Evolutionary conservation across 2,329 filamentous ascomycete genomes (phyloP).

Genomic region (Lasiodiplodia sp.): DNA sequence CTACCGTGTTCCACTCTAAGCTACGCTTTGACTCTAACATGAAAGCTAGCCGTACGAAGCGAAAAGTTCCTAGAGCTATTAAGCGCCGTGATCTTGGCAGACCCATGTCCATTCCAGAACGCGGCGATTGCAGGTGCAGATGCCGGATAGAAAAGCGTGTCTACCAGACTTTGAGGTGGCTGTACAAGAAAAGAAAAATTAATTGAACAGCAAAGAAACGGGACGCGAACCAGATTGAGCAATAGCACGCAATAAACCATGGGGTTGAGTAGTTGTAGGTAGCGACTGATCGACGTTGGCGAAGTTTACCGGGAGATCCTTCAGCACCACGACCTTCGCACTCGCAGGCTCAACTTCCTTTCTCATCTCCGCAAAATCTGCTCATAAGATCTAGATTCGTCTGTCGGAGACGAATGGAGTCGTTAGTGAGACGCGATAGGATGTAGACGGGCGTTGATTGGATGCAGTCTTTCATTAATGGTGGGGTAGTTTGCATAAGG

Average conservation of each 20-base stretch:
- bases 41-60: not conserved
- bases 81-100: not conserved
- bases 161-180: not conserved
- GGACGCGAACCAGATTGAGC: not conserved
- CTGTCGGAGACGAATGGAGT: not conserved
- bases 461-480: not conserved
- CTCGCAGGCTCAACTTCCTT: not conserved
- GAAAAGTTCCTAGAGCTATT: not conserved
- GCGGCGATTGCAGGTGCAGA: not conserved
- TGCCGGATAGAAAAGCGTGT: not conserved
- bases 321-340: not conserved
- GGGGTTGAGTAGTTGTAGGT: not conserved
- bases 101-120: not conserved
- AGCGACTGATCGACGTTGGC: constrained; percentile 1
- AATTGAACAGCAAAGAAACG: not conserved
- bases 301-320: constrained; percentile 2
- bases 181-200: not conserved
- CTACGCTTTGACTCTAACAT: not conserved
- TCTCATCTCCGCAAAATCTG: not conserved
- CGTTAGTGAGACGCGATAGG: constrained; percentile 6
- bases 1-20: no score
- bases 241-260: not conserved
- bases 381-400: not conserved
- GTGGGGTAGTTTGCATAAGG: not conserved
- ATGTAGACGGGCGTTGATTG: not conserved